Evolutionary conservation across 768 basidiomycete species (phyloP), one percentile per base, ranked within the genome.

Genomic region (Suillus lakei): DNA sequence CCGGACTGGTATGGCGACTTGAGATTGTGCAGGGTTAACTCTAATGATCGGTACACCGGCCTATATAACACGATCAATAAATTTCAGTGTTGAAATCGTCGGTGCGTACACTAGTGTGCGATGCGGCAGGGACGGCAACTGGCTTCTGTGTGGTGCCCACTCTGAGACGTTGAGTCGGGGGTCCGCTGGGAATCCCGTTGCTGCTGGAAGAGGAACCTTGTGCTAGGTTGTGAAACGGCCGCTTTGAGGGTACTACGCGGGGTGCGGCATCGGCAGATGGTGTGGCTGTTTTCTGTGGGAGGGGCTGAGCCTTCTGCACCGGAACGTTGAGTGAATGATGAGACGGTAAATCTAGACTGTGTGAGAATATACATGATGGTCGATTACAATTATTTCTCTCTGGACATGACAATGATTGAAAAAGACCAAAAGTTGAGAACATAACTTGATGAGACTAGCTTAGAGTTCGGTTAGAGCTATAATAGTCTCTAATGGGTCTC

Each of bases 1-100:
- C 43, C 95, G 85, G 58, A 91, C 88, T 5, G 89, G 87, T 51
- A 95, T 69, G 1, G 94, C 81, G 23, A 95, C 86, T 48, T 81
- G 80, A n/a, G 92, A 94, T 63, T 84, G 85, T 0, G 88, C 88
- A 4, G 91, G 84, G 74, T 85, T 89, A 62, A 90, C 78, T 73
- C 83, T 82, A 41, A 95, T 84, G 58, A 90, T 71, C 5, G 93
- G 93, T 0, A 81, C 86, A 34, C 89, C 90, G 41, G 81, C 79
- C 87, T 91, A 63, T 55, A 30, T 32, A 12, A 8, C 34, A 51
- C 12, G 50, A 60, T 59, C 60, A 60, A 18, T 55, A 5, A n/a
- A 23, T 12, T 28, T 58, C 34, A 28, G 59, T 53, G 13, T 34
- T 32, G 26, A 34, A 44, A 34, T 34, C 0, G 6, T n/a, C 6